Percentiles rank a stretch among this genome's conserved stretches.
These are phyloP conservation scores for Ceratobasidium sp. DNA, from an alignment of 1,284 basidiomycete genomes.

Conservation along the genomic window DNA sequence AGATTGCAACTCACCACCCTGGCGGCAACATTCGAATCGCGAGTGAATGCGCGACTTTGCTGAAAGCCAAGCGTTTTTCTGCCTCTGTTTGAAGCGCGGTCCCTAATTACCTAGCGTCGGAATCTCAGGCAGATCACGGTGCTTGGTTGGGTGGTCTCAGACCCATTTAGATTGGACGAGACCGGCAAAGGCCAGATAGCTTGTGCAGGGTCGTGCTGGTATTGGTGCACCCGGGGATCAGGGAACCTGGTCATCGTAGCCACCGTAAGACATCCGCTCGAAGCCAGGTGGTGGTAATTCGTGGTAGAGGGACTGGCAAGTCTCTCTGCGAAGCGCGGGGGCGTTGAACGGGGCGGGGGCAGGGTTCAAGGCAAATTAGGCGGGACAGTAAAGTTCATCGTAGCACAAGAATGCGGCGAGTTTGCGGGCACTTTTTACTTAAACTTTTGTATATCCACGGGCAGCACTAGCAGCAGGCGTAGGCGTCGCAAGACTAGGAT, in stretches of 20 bases:
- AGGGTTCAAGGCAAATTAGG: background rate
- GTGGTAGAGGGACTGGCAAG: background rate
- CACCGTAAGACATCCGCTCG: background rate
- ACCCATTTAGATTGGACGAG: conserved; percentile 8
- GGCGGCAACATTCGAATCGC: background rate
- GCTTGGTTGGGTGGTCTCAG: background rate
- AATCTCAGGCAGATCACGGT: conserved; percentile 5
- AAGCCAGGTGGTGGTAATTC: background rate
- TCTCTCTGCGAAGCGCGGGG: background rate
- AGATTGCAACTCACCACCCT: conserved; percentile 37
- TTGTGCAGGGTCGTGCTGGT: conserved; percentile 19
- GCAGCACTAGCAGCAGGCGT: background rate
- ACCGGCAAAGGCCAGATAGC: conserved; percentile 9
- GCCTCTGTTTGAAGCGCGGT: background rate
- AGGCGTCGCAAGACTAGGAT: background rate
- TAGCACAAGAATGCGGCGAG: background rate
- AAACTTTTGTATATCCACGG: too few relatives aligned
- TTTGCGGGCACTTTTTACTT: too few relatives aligned
- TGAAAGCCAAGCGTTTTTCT: conserved; percentile 23
- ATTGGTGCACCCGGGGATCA: background rate
- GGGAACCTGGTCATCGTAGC: background rate
- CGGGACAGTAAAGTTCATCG: background rate
- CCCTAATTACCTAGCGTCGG: conserved; percentile 9
- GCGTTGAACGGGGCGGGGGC: background rate
- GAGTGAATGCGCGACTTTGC: background rate